Evolutionary conservation across 176 grass and related monocot species (phyloP).

Genomic region (Triticum dicoccoides): DNA sequence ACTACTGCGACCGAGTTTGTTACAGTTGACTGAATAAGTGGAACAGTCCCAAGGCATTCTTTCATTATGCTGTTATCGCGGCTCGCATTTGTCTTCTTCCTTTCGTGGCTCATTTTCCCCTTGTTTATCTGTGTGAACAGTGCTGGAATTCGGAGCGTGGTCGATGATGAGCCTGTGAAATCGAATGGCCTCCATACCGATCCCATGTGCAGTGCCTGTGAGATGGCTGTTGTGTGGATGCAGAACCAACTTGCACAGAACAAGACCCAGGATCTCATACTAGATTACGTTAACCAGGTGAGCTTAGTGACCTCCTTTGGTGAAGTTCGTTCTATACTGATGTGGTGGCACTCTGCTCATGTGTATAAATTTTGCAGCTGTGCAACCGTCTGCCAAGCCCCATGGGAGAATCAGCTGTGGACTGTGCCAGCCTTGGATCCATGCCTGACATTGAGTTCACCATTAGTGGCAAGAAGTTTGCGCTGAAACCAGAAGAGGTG

Average conservation of each 20-base stretch:
- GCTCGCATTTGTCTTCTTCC: background rate
- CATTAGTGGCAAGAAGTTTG: conserved; percentile 69
- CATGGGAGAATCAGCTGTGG: conserved; percentile 93
- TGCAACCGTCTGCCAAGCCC: conserved; percentile 84
- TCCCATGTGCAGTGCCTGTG: conserved; percentile 87
- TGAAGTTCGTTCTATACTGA: background rate
- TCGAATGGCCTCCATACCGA: conserved; percentile 36
- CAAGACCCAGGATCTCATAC: conserved; percentile 66
- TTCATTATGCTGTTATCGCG: background rate
- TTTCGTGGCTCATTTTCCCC: background rate
- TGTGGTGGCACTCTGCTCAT: background rate
- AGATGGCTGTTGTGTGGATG: conserved; percentile 99
- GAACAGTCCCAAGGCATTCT: background rate
- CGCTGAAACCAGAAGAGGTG: conserved; percentile 69
- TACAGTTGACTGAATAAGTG: background rate
- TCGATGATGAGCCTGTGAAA: conserved; percentile 43
- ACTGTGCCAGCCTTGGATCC: conserved; percentile 57
- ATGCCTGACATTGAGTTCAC: conserved; percentile 70
- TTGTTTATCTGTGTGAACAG: conserved; percentile 17
- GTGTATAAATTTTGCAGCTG: conserved; percentile 46
- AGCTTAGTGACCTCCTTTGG: background rate
- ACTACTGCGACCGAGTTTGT: background rate
- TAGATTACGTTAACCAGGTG: conserved; percentile 80
- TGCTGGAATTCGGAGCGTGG: conserved; percentile 75
- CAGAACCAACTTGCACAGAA: conserved; percentile 86